A percentile compares a stretch with the other conserved stretches of the same genome.
These are phyloP conservation scores for Phlyctochytrium arcticum DNA, from an alignment of 192 early-diverging fungal genomes.

Conservation along the genomic window DNA sequence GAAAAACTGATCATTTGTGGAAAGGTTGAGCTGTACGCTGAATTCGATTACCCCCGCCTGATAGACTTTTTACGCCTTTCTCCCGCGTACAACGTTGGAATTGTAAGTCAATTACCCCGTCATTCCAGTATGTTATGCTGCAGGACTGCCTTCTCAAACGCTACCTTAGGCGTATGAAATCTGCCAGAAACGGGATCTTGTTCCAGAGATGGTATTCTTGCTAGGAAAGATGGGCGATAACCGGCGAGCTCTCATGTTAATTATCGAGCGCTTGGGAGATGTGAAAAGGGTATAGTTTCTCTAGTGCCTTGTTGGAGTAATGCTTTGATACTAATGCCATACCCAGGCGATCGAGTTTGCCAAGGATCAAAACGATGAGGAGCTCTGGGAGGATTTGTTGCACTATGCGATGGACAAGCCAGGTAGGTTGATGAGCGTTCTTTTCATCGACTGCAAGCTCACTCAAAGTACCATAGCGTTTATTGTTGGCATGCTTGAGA, in stretches of 20 bases:
- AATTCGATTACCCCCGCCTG: slow-evolving; percentile 71
- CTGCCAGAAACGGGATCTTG: slow-evolving; percentile 81
- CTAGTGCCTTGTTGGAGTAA: background rate
- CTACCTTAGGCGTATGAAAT: slow-evolving; percentile 62
- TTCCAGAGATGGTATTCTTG: slow-evolving; percentile 97
- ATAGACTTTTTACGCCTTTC: slow-evolving; percentile 82
- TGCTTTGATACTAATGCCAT: background rate
- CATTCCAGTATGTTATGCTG: too few species aligned
- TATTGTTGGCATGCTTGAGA: slow-evolving; percentile 87
- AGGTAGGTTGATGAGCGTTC: slow-evolving; percentile 45
- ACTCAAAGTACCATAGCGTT: slow-evolving; percentile 54
- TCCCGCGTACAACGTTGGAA: too few species aligned
- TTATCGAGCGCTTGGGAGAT: slow-evolving; percentile 85
- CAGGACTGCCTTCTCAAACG: background rate
- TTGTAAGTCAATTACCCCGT: too few species aligned
- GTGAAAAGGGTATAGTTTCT: slow-evolving; percentile 65
- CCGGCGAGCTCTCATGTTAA: slow-evolving; percentile 85
- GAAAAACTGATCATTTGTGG: background rate
- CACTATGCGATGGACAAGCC: slow-evolving; percentile 95
- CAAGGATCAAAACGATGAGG: slow-evolving; percentile 93
- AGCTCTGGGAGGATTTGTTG: slow-evolving; percentile 92
- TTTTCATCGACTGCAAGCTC: background rate
- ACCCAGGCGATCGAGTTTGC: slow-evolving; percentile 93
- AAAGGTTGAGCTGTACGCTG: slow-evolving; percentile 83
- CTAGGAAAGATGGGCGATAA: slow-evolving; percentile 98